Base-by-base conservation (phyloP, 148 eudicot genomes). In the Fallopia convolvulus region DNA sequence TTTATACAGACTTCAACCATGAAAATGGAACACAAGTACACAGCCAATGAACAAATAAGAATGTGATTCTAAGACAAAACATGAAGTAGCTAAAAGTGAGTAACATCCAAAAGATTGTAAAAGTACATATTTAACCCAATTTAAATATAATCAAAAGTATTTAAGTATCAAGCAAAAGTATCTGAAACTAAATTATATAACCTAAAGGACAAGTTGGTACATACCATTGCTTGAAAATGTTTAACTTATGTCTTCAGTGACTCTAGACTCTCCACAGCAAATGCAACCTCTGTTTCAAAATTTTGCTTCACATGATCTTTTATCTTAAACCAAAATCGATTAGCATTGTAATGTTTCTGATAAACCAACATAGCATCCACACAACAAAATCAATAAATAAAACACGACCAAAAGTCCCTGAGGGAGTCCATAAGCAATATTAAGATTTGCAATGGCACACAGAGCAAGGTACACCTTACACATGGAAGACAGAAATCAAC, bases 341-440 rank as follows among this genome's bases (percentile, higher is more conserved):
- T 33, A 33, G 36, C 36, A 33, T 2, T 33, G 36, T 33, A 33
- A 33, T 2, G 36, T 33, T 33, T 33, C 36, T 33, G 36, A 33
- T 33, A 33, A 33, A 33, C 36, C 36, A 33, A 33, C 36, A 2
- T 33, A 33, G 36, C 36, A 33, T 33, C 36, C 36, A 33, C 36
- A 33, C 36, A 33, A 33, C 36, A 33, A 2, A 33, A 33, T 1
- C 36, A 2, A 33, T 33, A 33, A 33, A 33, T 33, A 33, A 33
- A 33, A 33, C 36, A 33, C 36, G 2, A 33, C 93, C 97, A 83
- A 91, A 91, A 76, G 97, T 89, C 73, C 97, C 97, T 91, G 70
- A 61, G 39, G 39, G 36, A 30, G 39, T 61, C 70, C 9, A 26
- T 0, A 53, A 17, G 17, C 14, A 44, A 46, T 66, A n/a, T 44